Conservation (phyloP, 768 basidiomycete genomes). For the Naganishia friedmannii region DNA sequence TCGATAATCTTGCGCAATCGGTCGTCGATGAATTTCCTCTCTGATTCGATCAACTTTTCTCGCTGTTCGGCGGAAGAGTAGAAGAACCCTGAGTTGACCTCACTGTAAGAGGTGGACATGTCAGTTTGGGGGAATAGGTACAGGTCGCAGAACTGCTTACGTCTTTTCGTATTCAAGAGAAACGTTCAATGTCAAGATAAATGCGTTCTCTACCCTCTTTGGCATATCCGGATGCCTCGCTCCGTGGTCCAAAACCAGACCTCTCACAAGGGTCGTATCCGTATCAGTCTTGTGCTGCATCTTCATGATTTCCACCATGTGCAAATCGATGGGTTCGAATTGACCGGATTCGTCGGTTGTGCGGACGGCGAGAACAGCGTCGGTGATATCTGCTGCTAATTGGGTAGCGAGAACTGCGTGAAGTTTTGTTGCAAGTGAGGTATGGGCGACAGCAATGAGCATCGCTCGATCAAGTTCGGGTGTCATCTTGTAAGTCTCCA, state of each 20-base stretch:
- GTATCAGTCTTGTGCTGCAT: slow-evolving; percentile 99
- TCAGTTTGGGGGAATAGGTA: background rate
- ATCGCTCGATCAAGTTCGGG: slow-evolving; percentile 77
- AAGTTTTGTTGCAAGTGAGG: slow-evolving; percentile 93
- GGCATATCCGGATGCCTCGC: slow-evolving; percentile 99
- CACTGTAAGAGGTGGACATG: slow-evolving; percentile 57
- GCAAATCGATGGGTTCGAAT: slow-evolving; percentile 87
- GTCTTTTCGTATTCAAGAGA: slow-evolving; percentile 99
- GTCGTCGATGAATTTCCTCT: slow-evolving; percentile 85
- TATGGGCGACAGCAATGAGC: slow-evolving; percentile 86
- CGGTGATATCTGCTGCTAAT: slow-evolving; percentile 87
- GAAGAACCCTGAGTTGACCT: slow-evolving; percentile 99
- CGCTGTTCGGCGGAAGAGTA: slow-evolving; percentile 97
- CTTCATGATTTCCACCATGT: slow-evolving; percentile 99
- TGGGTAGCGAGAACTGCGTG: slow-evolving; percentile 75
- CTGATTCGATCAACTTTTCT: slow-evolving; percentile 97
- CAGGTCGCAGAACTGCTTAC: slow-evolving; percentile 58
- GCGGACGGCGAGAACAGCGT: slow-evolving; percentile 85
- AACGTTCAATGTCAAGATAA: slow-evolving; percentile 90
- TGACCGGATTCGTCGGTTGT: slow-evolving; percentile 54
- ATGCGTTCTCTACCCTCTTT: slow-evolving; percentile 94
- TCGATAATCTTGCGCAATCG: slow-evolving; percentile 95
- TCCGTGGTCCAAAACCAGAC: slow-evolving; percentile 94
- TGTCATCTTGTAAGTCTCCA: slow-evolving; percentile 76
- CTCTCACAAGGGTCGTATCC: slow-evolving; percentile 91